These are phyloP conservation scores for Arachnopeziza araneosa DNA, from an alignment of 2,329 filamentous ascomycete genomes.

Conservation along the genomic window DNA sequence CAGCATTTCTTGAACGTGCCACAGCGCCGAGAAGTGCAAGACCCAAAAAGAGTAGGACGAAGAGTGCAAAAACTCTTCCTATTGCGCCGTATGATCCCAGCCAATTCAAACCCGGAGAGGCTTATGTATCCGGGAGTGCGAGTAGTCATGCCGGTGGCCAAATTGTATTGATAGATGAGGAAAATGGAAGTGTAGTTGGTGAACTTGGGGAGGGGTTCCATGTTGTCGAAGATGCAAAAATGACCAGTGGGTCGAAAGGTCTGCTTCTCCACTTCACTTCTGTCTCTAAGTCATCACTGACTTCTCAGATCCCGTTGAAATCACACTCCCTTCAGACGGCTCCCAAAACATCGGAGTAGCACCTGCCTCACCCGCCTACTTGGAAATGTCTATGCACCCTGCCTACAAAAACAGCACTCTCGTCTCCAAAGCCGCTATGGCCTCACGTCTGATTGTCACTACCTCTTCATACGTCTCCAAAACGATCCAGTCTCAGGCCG, in stretches of 20 bases:
- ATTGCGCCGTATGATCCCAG: constrained; percentile 71
- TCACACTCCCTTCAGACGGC: constrained; percentile 65
- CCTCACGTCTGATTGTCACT: constrained; percentile 88
- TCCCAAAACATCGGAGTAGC: constrained; percentile 61
- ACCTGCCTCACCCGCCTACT: constrained; percentile 63
- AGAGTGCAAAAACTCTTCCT: constrained; percentile 28
- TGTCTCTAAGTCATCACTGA: constrained; percentile 1
- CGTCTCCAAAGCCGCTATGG: constrained; percentile 80
- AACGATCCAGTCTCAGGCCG: constrained; percentile 69
- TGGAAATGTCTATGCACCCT: constrained; percentile 75
- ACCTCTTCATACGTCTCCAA: constrained; percentile 75
- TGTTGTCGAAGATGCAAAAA: constrained; percentile 67
- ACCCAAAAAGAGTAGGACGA: constrained; percentile 22
- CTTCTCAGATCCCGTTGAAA: constrained; percentile 66
- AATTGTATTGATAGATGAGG: constrained; percentile 91
- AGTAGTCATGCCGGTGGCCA: constrained; percentile 60
- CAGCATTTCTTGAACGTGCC: constrained; percentile 84
- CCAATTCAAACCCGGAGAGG: constrained; percentile 74
- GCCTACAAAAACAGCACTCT: constrained; percentile 85
- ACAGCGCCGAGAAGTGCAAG: constrained; percentile 41
- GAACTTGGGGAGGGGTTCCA: constrained; percentile 80
- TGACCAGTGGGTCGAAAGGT: constrained; percentile 92
- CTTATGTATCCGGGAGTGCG: constrained; percentile 60
- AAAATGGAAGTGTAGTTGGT: constrained; percentile 91
- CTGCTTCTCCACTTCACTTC: constrained; percentile 16